A percentile compares a stretch with the other conserved stretches of the same genome.
Evolutionary conservation across 495 filamentous ascomycete species (phyloP).

Genomic region (Aspergillus affinis): DNA sequence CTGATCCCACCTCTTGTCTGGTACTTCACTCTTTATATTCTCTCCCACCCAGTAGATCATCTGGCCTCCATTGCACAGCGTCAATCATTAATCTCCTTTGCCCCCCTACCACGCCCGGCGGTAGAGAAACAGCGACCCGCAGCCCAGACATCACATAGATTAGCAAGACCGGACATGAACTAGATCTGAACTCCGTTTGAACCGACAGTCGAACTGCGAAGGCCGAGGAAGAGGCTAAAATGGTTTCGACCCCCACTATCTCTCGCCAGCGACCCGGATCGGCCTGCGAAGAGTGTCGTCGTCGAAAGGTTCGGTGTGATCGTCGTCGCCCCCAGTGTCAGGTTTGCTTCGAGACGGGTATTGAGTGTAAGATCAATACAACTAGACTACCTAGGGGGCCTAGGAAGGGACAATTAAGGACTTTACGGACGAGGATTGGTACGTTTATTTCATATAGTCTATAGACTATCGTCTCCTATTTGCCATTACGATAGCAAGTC

Average conservation of each 20-base stretch:
- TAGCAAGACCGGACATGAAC: background rate
- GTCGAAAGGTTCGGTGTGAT: constrained; percentile 49
- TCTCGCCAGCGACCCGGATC: constrained; percentile 24
- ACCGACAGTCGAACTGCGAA: no score
- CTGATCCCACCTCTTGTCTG: no score
- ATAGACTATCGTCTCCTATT: no score
- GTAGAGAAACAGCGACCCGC: background rate
- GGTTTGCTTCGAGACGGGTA: constrained; percentile 48
- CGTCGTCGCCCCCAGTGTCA: constrained; percentile 50
- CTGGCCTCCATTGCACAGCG: background rate
- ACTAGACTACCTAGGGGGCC: constrained; percentile 48
- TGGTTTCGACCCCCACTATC: constrained; percentile 14
- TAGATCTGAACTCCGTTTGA: no score
- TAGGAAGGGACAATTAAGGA: constrained; percentile 54
- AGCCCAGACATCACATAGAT: background rate
- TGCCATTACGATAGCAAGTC: no score
- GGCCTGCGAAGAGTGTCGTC: constrained; percentile 45
- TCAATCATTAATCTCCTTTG: background rate
- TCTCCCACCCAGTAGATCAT: background rate
- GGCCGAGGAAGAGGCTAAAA: background rate
- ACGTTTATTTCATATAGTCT: background rate
- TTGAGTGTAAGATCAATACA: constrained; percentile 49
- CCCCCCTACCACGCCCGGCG: background rate
- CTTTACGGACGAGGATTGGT: constrained; percentile 49
- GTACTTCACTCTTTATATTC: background rate